These are phyloP conservation scores for Pseudogymnoascus destructans DNA, from an alignment of 2,329 filamentous ascomycete genomes.

Conservation along the genomic window DNA sequence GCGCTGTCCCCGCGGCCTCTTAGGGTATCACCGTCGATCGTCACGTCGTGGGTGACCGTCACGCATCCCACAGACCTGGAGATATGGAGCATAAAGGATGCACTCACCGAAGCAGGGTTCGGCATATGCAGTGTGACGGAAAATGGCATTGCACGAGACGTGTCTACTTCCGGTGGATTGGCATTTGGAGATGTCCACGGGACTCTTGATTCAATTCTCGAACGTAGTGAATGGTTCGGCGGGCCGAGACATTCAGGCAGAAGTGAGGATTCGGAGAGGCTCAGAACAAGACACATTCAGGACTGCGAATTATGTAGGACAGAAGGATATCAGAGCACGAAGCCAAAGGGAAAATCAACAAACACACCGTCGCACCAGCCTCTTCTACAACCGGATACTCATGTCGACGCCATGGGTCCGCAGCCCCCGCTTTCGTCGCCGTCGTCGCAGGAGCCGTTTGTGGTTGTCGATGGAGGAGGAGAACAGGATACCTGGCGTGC, in stretches of 20 bases:
- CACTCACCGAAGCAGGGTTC: conserved; percentile 45
- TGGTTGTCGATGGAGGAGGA: conserved; percentile 28
- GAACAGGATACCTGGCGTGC: conserved; percentile 33
- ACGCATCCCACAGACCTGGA: conserved; percentile 36
- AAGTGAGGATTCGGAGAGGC: background rate
- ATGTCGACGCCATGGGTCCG: background rate
- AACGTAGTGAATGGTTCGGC: conserved; percentile 2
- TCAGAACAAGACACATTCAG: background rate
- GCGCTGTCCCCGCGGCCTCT: conserved; percentile 34
- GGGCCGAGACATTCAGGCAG: conserved; percentile 7
- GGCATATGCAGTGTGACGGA: conserved; percentile 34
- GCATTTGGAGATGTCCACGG: conserved; percentile 7
- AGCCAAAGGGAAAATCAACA: background rate
- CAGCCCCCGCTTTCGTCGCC: background rate
- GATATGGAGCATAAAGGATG: conserved; percentile 31
- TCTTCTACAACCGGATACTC: background rate
- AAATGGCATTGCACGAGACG: conserved; percentile 1
- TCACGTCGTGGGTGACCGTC: conserved; percentile 56
- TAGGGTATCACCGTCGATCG: conserved; percentile 56
- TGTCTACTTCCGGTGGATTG: background rate
- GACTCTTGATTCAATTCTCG: conserved; percentile 5
- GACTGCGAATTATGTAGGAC: conserved; percentile 6
- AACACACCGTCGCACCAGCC: background rate
- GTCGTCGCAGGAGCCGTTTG: conserved; percentile 15
- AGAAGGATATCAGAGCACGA: background rate